Evolutionary conservation across 805 yeast species (phyloP), one percentile per base, ranked within the genome.

Genomic region (Teunomyces atbi): DNA sequence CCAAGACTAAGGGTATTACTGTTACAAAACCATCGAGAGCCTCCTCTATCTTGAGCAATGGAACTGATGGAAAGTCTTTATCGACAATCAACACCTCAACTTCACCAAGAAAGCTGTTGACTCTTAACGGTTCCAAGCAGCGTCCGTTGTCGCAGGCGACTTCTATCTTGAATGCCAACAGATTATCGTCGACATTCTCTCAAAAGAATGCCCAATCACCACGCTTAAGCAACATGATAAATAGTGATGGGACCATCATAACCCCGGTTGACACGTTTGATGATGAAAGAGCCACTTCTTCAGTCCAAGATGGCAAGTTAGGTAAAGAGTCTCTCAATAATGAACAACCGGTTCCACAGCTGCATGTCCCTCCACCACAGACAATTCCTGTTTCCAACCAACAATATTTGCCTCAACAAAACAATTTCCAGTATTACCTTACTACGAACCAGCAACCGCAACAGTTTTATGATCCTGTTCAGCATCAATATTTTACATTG

Each of bases 221-320:
- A 8, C 59, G 66, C 42, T 55, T 70, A 32, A 55, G 69, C 37
- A 71, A 70, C 51, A 64, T 71, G 66, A 71, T 71, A 41, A 72
- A 72, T 47, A 70, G 76, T 52, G 77, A 71, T 46, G 76, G 76
- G 2, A 72, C 77, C 3, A 66, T 69, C 8, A 68, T 71, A 20
- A 66, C 77, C 1, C 74, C 76, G 0, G 61, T 69, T 12, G 76
- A 67, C 7, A 55, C 69, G 3, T 41, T 33, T 23, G 49, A 48
- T 13, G 49, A 51, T 20, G 38, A 30, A 26, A 13, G n/a, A 26
- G 20, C 7, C 4, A 15, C 23, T 4, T 39, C 42, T 23, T 11
- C 33, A 13, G 28, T 13, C 13, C 39, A 36, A n/a, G 39, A 36
- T 20, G 27, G 16, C 5, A 36, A 36, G 18, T 16, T 21, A 2